Base-by-base conservation (phyloP, 2,329 filamentous ascomycete species). In the Fusarium tupiense region DNA sequence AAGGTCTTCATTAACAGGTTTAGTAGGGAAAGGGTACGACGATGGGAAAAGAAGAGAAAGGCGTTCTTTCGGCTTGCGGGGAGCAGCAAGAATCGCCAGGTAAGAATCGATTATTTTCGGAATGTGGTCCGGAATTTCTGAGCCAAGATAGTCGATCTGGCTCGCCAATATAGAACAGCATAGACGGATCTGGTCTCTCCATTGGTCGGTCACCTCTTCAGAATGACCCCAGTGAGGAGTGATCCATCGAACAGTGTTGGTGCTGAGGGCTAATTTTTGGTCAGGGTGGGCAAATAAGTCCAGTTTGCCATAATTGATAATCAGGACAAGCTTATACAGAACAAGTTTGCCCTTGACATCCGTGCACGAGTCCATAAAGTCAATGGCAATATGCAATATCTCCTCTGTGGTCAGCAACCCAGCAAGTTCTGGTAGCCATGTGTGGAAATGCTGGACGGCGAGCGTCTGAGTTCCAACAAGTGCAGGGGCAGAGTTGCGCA, bases 381-480 rank as follows among this genome's bases (percentile, higher is more conserved):
- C 94, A 71, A 97, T 94, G 46, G 95, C 94, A 72, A 98, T 93
- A 78, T 97, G 93, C 60, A 98, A 86, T 52, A 98, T 96, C 81
- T 98, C 96, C 77, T 95, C 92, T 0, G 92, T 91, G 8, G 89
- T 90, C 79, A 98, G 88, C 43, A 96, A 87, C 4, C 92, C 91
- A 1, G 90, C 88, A 16, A 99, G 89, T 80, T 98, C 96, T 0
- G 96, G 96, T n/a, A 99, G 86, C 96, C 96, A 99, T 1, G 94
- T 93, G 80, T 98, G 96, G 81, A 98, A 97, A 81, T 98, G 94
- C 82, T 99, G 96, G 19, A 98, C 95, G 6, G 97, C 91, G 57
- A 99, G 86, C 0, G 96, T 98, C 83, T 99, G 97, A 72, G 94
- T 98, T 40, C 96, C 96, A 20, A 98, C 93, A 31, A 98, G 86